Evolutionary conservation across 352 stramenopile species (phyloP), one percentile per base, ranked within the genome.

Genomic region (Elongisporangium undulatum): DNA sequence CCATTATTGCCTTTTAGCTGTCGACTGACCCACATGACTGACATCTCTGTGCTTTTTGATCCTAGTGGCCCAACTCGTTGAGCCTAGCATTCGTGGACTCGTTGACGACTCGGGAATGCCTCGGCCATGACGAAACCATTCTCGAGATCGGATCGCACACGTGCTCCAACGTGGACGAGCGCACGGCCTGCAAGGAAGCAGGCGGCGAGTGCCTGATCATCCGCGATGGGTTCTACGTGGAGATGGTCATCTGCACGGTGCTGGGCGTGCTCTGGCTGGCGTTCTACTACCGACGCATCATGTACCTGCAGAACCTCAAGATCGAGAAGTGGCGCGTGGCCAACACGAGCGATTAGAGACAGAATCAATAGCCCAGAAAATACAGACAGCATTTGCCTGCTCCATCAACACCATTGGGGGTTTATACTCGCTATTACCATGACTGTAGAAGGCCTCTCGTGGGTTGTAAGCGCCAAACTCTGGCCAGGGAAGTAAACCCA

Each of bases 1-100:
- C 21, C 1, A 7, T 12, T 26, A 20, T 49, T 34, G 7, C 22
- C 10, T 4, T 13, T n/a, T n/a, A n/a, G n/a, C n/a, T n/a, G n/a
- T n/a, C n/a, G n/a, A n/a, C n/a, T n/a, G n/a, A n/a, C n/a, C n/a
- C 10, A 13, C 17, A 49, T 55, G n/a, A 23, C n/a, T 13, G 19
- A 24, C 64, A 7, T 16, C 6, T 58, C 4, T 64, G 6, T 55
- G 12, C 19, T 62, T 15, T 24, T 19, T 26, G 38, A 19, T 12
- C 26, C 3, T 56, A 87, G 79, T 95, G 86, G 86, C 86, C 86
- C 19, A 95, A 94, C 66, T 95, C 86, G 49, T 66, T 95, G 49
- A 93, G 82, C 48, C 75, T 95, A 15, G 82, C 79, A 2, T 68
- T 88, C n/a, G 86, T 95, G 20, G 86, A 95, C 58, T 82, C 83